A percentile compares a stretch with the other conserved stretches of the same genome.
Conservation (phyloP, 805 yeast species). For the Wickerhamomyces kurtzmanii region DNA sequence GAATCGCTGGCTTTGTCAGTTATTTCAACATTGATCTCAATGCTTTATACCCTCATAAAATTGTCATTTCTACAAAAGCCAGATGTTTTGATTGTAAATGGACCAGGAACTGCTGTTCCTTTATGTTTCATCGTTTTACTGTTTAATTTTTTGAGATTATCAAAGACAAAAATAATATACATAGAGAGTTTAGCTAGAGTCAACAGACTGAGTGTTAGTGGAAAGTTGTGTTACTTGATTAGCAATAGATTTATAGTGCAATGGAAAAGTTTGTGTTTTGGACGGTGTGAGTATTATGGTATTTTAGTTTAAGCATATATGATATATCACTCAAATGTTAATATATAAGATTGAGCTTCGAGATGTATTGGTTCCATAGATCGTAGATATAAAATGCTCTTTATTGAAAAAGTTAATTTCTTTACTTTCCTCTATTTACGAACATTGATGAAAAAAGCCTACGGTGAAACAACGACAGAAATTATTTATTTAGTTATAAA, state of each 20-base stretch:
- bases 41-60: slow-evolving; percentile 17
- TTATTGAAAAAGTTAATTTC: too few species aligned
- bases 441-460: too few species aligned
- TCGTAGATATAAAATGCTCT: too few species aligned
- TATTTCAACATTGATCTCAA: slow-evolving; percentile 31
- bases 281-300: slow-evolving; percentile 68
- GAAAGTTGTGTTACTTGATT: slow-evolving; percentile 58
- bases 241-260: slow-evolving; percentile 80
- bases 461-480: too few species aligned
- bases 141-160: slow-evolving; percentile 35
- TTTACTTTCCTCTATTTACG: too few species aligned
- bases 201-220: slow-evolving; percentile 63
- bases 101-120: slow-evolving; percentile 79
- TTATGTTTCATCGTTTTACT: slow-evolving; percentile 47
- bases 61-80: slow-evolving; percentile 21
- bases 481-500: too few species aligned
- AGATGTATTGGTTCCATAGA: too few species aligned
- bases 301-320: slow-evolving; percentile 44
- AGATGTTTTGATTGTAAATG: slow-evolving; percentile 49
- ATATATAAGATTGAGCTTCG: too few species aligned
- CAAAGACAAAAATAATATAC: slow-evolving; percentile 55
- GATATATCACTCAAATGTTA: too few species aligned
- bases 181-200: slow-evolving; percentile 87
- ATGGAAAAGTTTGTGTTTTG: slow-evolving; percentile 62
- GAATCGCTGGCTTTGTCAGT: slow-evolving; percentile 39